phyloP scores from a whole-genome alignment of 2,329 filamentous ascomycete genomes.

The Calonectria hongkongensis region DNA sequence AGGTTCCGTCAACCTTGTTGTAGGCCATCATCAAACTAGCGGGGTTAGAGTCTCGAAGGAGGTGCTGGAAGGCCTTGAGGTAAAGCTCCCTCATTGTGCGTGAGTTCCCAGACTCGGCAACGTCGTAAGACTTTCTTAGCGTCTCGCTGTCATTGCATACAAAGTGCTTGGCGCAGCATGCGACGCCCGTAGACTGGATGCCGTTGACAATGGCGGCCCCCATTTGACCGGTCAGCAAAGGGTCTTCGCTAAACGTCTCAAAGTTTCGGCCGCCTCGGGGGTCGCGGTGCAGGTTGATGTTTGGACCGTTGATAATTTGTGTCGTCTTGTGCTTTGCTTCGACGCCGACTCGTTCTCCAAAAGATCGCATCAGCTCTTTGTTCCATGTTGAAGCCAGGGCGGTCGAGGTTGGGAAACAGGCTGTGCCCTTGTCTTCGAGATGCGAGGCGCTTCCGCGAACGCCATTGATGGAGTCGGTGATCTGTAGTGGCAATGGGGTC shows the following conservation, averaged over 20 bases:
- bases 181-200: slow-evolving; percentile 33
- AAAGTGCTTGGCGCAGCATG: slow-evolving; percentile 41
- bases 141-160: slow-evolving; percentile 45
- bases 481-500: not conserved
- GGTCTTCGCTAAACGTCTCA: slow-evolving; percentile 47
- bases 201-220: slow-evolving; percentile 43
- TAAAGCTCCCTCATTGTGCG: slow-evolving; percentile 38
- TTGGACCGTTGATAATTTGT: slow-evolving; percentile 39
- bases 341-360: slow-evolving; percentile 32
- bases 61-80: slow-evolving; percentile 37
- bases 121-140: slow-evolving; percentile 39
- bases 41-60: slow-evolving; percentile 33
- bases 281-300: slow-evolving; percentile 44
- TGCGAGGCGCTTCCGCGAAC: slow-evolving; percentile 14
- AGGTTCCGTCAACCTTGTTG: slow-evolving; percentile 37
- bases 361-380: slow-evolving; percentile 28
- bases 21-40: slow-evolving; percentile 43
- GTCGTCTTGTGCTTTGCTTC: slow-evolving; percentile 40
- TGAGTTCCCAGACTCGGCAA: slow-evolving; percentile 20
- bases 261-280: slow-evolving; percentile 44
- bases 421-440: slow-evolving; percentile 17
- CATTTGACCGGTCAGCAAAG: slow-evolving; percentile 39
- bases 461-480: slow-evolving; percentile 18
- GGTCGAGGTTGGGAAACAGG: slow-evolving; percentile 11
- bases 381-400: slow-evolving; percentile 35